Evolutionary conservation across 2,329 filamentous ascomycete species (phyloP).

Genomic region (Plectosphaerella cucumerina): DNA sequence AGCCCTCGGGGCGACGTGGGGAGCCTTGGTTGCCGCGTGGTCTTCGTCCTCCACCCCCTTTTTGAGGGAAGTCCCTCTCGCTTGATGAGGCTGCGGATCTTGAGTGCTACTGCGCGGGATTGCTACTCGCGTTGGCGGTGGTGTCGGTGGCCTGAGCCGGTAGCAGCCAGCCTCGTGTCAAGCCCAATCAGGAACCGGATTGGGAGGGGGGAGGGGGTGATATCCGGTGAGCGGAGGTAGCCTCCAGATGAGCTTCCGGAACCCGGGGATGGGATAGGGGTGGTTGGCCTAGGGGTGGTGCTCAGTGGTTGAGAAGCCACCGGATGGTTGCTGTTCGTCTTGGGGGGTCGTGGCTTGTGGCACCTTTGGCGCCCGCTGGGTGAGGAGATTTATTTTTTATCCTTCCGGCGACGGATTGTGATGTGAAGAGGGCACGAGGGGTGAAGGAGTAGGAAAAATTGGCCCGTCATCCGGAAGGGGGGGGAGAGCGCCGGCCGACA

Average conservation of each 20-base stretch:
- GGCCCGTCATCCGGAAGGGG: neutral
- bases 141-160: neutral
- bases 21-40: too few relatives aligned
- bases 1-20: too few relatives aligned
- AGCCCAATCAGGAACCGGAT: neutral
- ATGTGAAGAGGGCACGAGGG: constrained; percentile 2
- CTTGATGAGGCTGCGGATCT: too few relatives aligned
- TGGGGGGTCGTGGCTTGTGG: neutral
- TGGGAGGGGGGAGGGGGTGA: neutral
- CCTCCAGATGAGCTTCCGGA: neutral
- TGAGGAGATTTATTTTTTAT: constrained; percentile 5
- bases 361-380: constrained; percentile 1
- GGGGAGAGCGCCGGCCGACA: neutral
- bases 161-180: neutral
- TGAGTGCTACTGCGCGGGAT: too few relatives aligned
- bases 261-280: neutral
- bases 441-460: constrained; percentile 5
- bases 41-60: too few relatives aligned
- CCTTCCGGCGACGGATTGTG: neutral
- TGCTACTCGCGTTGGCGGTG: too few relatives aligned
- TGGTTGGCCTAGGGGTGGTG: neutral
- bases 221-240: neutral
- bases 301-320: neutral
- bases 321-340: neutral
- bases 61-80: too few relatives aligned